Evolutionary conservation across 129 eudicot species (phyloP), one percentile per base, ranked within the genome.

Genomic region (Centaurea solstitialis): DNA sequence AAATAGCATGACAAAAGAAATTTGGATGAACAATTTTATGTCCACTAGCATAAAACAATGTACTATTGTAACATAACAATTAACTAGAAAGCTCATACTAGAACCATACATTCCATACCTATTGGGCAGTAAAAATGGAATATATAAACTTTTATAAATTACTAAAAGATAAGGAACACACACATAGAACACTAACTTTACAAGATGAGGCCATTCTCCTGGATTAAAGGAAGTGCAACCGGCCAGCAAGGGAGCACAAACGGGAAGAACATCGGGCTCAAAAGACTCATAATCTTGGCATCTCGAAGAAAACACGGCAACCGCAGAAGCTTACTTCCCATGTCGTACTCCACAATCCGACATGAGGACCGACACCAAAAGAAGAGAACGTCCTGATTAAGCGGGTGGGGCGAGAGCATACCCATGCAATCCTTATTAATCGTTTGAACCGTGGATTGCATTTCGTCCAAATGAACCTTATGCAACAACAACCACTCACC

Each of bases 171-270:
- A 11, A 26, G 18, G 37, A 23, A 57, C 6, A 9, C 22, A 30
- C 13, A 24, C 10, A 65, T 10, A 30, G 17, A 65, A 65, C 5
- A 10, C 23, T 76, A 2, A 39, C 9, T 38, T 23, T 22, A 57
- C 78, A 59, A 80, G 45, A 15, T 80, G 9, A 18, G 35, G 22
- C 4, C 78, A 40, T 80, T 78, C 28, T 80, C 76, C n/a, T 70
- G 45, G 68, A 80, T 72, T 9, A 26, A 20, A 17, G 83, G 83
- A 39, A 80, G 73, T 10, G 66, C 64, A 45, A 77, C 72, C 40
- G 78, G 83, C 83, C 83, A 80, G 12, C 72, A 39, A 72, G 83
- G 83, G 62, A 80, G 83, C 72, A 80, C 83, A 62, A 80, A 80
- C 7, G 78, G 78, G 33, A 80, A 80, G 65, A 80, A 80, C 83